Percentiles rank a stretch among this genome's conserved stretches.
Conservation (phyloP, 2,329 filamentous ascomycete genomes). For the Aureobasidium sp. region DNA sequence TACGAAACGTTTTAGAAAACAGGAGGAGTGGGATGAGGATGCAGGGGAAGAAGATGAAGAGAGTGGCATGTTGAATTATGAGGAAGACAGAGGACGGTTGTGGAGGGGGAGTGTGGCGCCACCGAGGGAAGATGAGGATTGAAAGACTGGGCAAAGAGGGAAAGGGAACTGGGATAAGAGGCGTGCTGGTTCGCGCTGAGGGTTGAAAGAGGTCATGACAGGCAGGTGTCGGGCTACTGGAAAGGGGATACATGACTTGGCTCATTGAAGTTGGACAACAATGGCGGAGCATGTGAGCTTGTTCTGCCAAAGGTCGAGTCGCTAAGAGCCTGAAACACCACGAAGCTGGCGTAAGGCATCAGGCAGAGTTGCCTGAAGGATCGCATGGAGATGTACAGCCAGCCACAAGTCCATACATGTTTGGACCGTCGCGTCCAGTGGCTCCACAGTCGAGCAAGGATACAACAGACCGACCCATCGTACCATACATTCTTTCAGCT, state of each 20-base stretch:
- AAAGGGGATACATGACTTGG: background rate
- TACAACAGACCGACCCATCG: too few species aligned
- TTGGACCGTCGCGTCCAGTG: too few species aligned
- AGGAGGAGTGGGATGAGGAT: slow-evolving; percentile 10
- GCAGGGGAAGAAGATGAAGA: background rate
- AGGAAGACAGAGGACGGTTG: slow-evolving; percentile 7
- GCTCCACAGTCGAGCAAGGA: too few species aligned
- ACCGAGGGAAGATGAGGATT: background rate
- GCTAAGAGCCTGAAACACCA: too few species aligned
- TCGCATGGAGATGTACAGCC: too few species aligned
- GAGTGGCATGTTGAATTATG: slow-evolving; percentile 11
- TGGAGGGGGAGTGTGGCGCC: background rate
- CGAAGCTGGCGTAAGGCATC: too few species aligned
- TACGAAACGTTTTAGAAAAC: background rate
- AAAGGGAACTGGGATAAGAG: background rate
- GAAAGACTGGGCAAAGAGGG: background rate
- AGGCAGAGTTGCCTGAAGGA: too few species aligned
- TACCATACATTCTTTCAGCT: too few species aligned
- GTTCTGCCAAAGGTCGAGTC: too few species aligned
- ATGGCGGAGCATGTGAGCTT: too few species aligned
- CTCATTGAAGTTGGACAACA: too few species aligned
- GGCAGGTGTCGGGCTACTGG: background rate
- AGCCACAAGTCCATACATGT: too few species aligned
- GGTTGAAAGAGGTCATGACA: background rate
- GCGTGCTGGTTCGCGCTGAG: background rate